These are phyloP conservation scores for Eucalyptus brandiana DNA, from an alignment of 345 rosid species.

Conservation along the genomic window DNA sequence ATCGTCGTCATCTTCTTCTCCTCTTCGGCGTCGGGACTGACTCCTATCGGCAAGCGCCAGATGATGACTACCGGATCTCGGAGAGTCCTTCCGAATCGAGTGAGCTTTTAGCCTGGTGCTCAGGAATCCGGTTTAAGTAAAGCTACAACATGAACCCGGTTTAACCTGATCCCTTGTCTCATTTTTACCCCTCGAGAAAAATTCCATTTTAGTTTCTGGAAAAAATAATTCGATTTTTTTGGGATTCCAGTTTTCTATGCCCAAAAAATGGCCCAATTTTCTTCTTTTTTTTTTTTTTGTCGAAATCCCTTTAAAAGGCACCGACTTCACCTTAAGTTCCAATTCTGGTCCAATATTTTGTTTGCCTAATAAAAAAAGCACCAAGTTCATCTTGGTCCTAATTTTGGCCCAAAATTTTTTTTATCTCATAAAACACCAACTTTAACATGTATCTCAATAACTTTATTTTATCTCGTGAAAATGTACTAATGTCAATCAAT, in stretches of 20 bases:
- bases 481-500: neutral
- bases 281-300: no score
- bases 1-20: slow-evolving; percentile 64
- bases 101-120: neutral
- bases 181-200: neutral
- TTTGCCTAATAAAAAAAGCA: neutral
- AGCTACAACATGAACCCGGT: neutral
- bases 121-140: neutral
- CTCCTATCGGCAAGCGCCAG: neutral
- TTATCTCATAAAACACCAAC: fast-evolving
- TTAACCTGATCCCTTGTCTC: neutral
- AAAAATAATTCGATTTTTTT: neutral
- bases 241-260: neutral
- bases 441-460: neutral
- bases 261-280: neutral
- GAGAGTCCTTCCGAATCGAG: neutral
- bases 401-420: neutral
- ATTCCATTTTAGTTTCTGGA: neutral
- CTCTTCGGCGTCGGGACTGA: neutral
- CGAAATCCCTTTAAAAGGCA: neutral
- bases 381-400: neutral
- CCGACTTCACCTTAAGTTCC: neutral
- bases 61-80: neutral
- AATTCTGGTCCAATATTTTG: no score
- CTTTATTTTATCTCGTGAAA: neutral